These are phyloP conservation scores for Acacia concinna DNA, from an alignment of 331 rosid genomes.

Conservation along the genomic window DNA sequence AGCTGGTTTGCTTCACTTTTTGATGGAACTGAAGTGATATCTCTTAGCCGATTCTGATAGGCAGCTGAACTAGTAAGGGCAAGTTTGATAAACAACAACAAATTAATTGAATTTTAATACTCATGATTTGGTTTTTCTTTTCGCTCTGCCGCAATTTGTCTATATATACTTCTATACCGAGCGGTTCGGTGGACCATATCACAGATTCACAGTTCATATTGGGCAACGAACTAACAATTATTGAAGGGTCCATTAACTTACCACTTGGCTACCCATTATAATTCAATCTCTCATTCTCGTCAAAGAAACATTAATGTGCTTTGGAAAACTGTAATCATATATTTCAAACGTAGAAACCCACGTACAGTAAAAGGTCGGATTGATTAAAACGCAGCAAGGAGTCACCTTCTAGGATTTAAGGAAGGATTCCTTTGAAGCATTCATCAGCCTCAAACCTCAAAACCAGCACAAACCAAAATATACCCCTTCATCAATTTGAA, in stretches of 20 bases:
- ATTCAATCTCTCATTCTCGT: not conserved
- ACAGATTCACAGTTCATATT: not conserved
- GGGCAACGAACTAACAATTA: not conserved
- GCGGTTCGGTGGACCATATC: not conserved
- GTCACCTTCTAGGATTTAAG: no score
- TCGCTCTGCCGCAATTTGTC: not conserved
- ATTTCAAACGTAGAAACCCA: not conserved
- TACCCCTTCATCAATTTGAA: not conserved
- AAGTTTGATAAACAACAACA: not conserved
- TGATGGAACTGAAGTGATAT: not conserved
- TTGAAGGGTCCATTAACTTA: not conserved
- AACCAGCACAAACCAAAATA: no score
- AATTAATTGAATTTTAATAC: not conserved
- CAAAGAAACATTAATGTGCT: not conserved
- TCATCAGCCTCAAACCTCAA: no score
- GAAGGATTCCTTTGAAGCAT: no score
- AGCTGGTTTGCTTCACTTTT: constrained; percentile 4
- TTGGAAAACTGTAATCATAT: not conserved
- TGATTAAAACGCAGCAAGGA: no score
- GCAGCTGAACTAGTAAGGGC: not conserved
- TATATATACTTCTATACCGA: not conserved
- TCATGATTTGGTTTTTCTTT: not conserved
- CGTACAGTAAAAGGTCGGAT: no score
- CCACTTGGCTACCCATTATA: not conserved
- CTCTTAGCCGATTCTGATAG: not conserved